A percentile compares a stretch with the other conserved stretches of the same genome.
phyloP scores from a whole-genome alignment of 257 asterid species.

The Gardenia jasminoides region DNA sequence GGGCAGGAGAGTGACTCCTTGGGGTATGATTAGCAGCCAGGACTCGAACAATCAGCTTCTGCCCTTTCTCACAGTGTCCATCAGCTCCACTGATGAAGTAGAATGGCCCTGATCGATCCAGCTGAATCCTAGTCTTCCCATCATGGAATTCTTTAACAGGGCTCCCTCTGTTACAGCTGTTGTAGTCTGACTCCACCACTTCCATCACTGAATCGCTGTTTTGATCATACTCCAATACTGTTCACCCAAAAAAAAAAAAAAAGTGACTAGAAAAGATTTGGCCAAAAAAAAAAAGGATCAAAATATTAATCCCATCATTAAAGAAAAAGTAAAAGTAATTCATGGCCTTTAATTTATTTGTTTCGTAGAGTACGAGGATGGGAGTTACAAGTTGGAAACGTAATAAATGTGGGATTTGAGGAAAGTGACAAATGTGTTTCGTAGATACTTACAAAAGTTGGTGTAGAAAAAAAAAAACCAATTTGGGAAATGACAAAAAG shows the following conservation, averaged over 20 bases:
- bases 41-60: slow-evolving; percentile 48
- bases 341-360: background rate
- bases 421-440: background rate
- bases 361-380: background rate
- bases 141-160: slow-evolving; percentile 44
- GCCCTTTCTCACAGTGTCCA: slow-evolving; percentile 59
- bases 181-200: slow-evolving; percentile 45
- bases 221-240: slow-evolving; percentile 57
- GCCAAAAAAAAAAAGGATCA: background rate
- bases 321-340: background rate
- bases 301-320: background rate
- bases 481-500: slow-evolving; percentile 1
- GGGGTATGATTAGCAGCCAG: slow-evolving; percentile 32
- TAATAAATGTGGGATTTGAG: background rate
- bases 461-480: background rate
- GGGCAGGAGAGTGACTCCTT: background rate
- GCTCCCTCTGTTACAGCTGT: slow-evolving; percentile 37
- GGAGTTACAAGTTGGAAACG: background rate
- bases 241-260: too few relatives aligned
- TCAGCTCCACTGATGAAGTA: slow-evolving; percentile 70
- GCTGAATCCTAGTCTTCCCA: slow-evolving; percentile 39
- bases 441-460: background rate
- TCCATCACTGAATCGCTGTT: slow-evolving; percentile 33
- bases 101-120: slow-evolving; percentile 45
- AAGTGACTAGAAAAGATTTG: background rate